Evolutionary conservation across 352 stramenopile species (phyloP), one percentile per base, ranked within the genome.

Genomic region (Globisporangium paroecandrum): DNA sequence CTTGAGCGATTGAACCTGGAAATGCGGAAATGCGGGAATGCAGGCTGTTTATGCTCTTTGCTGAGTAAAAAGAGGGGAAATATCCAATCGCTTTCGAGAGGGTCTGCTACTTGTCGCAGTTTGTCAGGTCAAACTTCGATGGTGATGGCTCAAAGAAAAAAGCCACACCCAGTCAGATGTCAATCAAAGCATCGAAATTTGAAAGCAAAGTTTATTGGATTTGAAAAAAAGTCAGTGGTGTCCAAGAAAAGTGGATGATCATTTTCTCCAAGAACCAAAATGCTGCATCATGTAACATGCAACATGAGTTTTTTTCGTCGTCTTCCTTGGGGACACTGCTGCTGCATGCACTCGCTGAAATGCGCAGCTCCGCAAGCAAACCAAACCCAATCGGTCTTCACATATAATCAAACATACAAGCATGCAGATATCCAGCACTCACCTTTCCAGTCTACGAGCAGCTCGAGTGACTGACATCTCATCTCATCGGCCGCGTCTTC

Each of bases 21-120:
- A 54, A 54, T 64, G 38, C 38, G 27, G 38, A 9, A 36, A 46
- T 46, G 38, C 38, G 38, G 10, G 12, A 6, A 12, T 46, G 4
- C 10, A 46, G 7, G 5, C 5, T 49, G 18, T 49, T 10, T 49
- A 49, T 49, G 43, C 43, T 20, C 15, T 49, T 49, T 49, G 41
- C 41, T 49, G 41, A 3, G 41, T 49, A 49, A 49, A 49, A 34
- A 58, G 22, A 65, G 51, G 27, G 59, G 25, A 57, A 54, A 64
- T 64, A 65, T 65, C 41, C 29, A 8, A 66, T 66, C 60, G n/a
- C 29, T 58, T 65, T 49, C 1, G 25, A 58, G 27, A 49, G 60
- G 60, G 25, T 32, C 34, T 58, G 27, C 18, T 58, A 25, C 41
- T 46, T 65, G 24, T 25, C 34, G 5, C 59, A 65, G 34, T 20